These are phyloP conservation scores for Nyctanthes arbortristis DNA, from an alignment of 257 asterid genomes.

Conservation along the genomic window DNA sequence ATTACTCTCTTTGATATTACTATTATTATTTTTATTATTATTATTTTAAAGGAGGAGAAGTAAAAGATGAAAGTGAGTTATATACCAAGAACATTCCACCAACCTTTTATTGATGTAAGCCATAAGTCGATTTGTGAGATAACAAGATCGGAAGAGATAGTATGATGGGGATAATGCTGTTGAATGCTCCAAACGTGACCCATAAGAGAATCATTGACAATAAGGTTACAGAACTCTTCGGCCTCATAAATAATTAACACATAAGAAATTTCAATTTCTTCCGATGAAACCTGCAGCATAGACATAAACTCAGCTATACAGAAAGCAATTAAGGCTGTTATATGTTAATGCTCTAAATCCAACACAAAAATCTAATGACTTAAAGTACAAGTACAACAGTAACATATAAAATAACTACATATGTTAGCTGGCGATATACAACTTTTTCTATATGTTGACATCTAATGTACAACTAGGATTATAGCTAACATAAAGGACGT, in stretches of 20 bases:
- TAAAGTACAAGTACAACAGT: conserved; percentile 9
- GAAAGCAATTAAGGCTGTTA: conserved; percentile 15
- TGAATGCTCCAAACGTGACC: conserved; percentile 61
- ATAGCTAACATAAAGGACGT: neutral
- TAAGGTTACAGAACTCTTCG: conserved; percentile 82
- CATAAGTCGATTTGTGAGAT: conserved; percentile 76
- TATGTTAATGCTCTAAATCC: too few species aligned
- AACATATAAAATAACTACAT: neutral
- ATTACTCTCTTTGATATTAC: too few species aligned
- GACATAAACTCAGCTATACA: conserved; percentile 13
- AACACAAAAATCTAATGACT: conserved; percentile 15
- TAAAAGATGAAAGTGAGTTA: conserved; percentile 3
- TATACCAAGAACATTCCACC: conserved; percentile 20
- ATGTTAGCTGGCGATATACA: conserved; percentile 6
- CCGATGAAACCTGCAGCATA: conserved; percentile 59
- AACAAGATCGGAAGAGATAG: too few species aligned
- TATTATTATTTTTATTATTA: too few species aligned
- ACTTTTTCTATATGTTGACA: neutral
- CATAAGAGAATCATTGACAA: conserved; percentile 51
- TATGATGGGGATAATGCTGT: conserved; percentile 69
- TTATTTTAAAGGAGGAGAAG: too few species aligned
- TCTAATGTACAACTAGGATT: neutral
- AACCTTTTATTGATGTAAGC: conserved; percentile 81
- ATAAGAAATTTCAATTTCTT: conserved; percentile 51
- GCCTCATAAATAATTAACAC: conserved; percentile 74